Conservation (phyloP, 345 rosid species). For the Camelina laxa region DNA sequence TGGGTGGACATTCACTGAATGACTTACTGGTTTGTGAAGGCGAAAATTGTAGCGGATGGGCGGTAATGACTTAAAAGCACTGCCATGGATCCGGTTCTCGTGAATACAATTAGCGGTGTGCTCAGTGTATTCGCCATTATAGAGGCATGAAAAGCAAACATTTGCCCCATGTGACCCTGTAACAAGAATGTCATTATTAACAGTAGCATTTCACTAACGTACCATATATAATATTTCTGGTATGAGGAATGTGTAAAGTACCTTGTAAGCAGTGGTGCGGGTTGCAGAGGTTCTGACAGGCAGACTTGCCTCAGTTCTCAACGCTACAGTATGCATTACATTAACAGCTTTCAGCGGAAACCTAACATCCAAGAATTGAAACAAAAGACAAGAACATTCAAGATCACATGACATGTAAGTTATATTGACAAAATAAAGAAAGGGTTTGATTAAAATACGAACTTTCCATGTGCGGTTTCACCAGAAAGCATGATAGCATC, state of each 20-base stretch:
- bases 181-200: constrained; percentile 33
- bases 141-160: constrained; percentile 96
- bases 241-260: constrained; percentile 36
- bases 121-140: constrained; percentile 89
- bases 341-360: constrained; percentile 91
- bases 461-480: constrained; percentile 99
- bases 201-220: constrained; percentile 1
- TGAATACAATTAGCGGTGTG: constrained; percentile 84
- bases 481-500: constrained; percentile 99
- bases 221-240: neutral
- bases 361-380: constrained; percentile 45
- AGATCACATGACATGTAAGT: constrained; percentile 10
- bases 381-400: neutral
- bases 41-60: constrained; percentile 84
- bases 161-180: constrained; percentile 95
- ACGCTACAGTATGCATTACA: constrained; percentile 94
- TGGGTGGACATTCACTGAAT: neutral
- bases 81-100: constrained; percentile 97
- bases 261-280: constrained; percentile 60
- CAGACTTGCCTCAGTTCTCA: constrained; percentile 86
- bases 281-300: constrained; percentile 63
- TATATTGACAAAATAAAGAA: neutral
- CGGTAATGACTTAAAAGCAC: constrained; percentile 81
- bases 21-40: constrained; percentile 92
- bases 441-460: constrained; percentile 37